Percentiles rank a stretch among this genome's conserved stretches.
phyloP scores from a whole-genome alignment of 1,284 basidiomycete species.

The Ceraceosorus guamensis region DNA sequence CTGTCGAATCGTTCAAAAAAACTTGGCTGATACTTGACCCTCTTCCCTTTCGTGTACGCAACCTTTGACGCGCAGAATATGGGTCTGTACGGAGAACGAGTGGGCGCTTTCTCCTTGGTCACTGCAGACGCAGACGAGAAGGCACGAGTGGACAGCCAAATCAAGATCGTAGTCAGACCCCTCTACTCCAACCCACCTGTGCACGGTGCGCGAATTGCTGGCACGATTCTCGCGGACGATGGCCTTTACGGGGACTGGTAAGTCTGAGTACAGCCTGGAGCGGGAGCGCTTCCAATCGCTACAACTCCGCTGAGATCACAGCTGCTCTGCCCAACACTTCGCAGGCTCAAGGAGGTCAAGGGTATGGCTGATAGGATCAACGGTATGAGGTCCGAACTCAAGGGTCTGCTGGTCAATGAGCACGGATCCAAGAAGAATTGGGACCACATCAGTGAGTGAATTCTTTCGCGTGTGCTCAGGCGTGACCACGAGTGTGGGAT shows the following conservation, averaged over 20 bases:
- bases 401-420: constrained; percentile 44
- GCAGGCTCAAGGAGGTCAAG: constrained; percentile 45
- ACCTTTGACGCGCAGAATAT: constrained; percentile 36
- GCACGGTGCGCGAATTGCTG: constrained; percentile 57
- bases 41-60: too few species aligned
- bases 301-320: too few species aligned
- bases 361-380: constrained; percentile 50
- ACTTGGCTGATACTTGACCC: too few species aligned
- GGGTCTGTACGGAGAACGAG: constrained; percentile 49
- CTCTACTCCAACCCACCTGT: constrained; percentile 98
- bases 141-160: constrained; percentile 45
- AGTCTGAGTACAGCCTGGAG: too few species aligned
- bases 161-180: constrained; percentile 89
- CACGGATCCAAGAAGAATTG: constrained; percentile 48
- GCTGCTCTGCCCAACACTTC: too few species aligned
- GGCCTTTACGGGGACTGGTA: constrained; percentile 50
- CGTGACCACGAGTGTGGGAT: neutral
- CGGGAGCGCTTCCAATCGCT: too few species aligned
- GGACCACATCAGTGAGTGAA: constrained; percentile 44
- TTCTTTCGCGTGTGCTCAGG: neutral
- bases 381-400: constrained; percentile 46
- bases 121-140: constrained; percentile 42
- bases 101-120: constrained; percentile 42
- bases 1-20: too few species aligned
- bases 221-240: constrained; percentile 49